These are phyloP conservation scores for Aspergillus arachidicola DNA, from an alignment of 2,329 filamentous ascomycete species.

Conservation along the genomic window DNA sequence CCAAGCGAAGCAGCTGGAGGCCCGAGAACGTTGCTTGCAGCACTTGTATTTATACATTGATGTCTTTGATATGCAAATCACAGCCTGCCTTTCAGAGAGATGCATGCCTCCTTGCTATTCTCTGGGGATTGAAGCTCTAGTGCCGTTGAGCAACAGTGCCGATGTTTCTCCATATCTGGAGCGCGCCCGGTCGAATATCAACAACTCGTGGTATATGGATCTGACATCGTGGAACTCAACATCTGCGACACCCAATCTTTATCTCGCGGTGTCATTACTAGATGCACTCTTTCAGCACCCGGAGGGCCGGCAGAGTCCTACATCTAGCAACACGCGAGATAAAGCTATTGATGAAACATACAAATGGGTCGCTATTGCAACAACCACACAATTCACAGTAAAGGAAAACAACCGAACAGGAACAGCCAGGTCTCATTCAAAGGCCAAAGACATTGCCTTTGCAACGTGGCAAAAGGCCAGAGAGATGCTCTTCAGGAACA, in stretches of 20 bases:
- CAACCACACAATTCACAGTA: slow-evolving; percentile 12
- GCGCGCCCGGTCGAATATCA: not conserved
- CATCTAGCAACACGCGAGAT: slow-evolving; percentile 5
- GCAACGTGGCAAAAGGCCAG: slow-evolving; percentile 16
- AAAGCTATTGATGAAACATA: slow-evolving; percentile 11
- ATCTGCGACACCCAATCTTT: not conserved
- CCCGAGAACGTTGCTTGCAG: not conserved
- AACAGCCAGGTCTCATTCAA: not conserved
- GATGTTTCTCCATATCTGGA: not conserved
- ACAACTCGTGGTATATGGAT: too few relatives aligned
- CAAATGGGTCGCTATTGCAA: slow-evolving; percentile 18
- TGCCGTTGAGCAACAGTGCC: not conserved
- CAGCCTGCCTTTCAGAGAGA: slow-evolving; percentile 11
- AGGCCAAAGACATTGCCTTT: slow-evolving; percentile 9
- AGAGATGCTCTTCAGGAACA: slow-evolving; percentile 15
- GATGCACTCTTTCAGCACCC: slow-evolving; percentile 8
- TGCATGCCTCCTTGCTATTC: slow-evolving; percentile 17
- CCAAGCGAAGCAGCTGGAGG: not conserved
- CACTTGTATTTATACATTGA: slow-evolving; percentile 17
- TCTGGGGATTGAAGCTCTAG: slow-evolving; percentile 14
- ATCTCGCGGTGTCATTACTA: slow-evolving; percentile 14
- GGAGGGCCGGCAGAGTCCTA: not conserved
- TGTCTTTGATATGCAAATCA: slow-evolving; percentile 16
- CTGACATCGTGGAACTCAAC: too few relatives aligned
- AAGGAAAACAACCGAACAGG: not conserved